phyloP scores from a whole-genome alignment of 371 early-diverging fungal species.

The Mycotypha africana region DNA sequence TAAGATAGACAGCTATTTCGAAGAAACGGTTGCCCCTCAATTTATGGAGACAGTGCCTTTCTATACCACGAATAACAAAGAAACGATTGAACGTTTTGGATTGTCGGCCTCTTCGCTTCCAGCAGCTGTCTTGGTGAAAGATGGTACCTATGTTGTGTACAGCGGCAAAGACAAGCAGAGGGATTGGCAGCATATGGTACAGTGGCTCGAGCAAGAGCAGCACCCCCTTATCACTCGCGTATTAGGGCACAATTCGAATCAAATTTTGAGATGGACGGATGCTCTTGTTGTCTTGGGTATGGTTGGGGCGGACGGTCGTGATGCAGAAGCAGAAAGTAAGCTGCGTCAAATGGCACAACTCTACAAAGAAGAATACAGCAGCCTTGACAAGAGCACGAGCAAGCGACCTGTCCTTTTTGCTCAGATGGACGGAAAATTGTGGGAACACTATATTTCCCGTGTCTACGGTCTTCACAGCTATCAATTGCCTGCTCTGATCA shows the following conservation, averaged over 20 bases:
- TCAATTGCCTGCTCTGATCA: slow-evolving; percentile 13
- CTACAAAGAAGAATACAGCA: slow-evolving; percentile 18
- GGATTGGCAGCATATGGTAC: background rate
- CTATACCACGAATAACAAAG: slow-evolving; percentile 15
- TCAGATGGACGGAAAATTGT: slow-evolving; percentile 56
- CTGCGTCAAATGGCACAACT: slow-evolving; percentile 11
- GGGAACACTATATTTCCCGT: slow-evolving; percentile 47
- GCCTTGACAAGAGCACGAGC: no score
- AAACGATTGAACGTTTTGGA: slow-evolving; percentile 4
- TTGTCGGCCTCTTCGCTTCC: slow-evolving; percentile 2
- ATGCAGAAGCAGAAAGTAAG: slow-evolving; percentile 1
- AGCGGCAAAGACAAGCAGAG: background rate
- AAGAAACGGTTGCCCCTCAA: slow-evolving; percentile 14
- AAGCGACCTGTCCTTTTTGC: slow-evolving; percentile 56
- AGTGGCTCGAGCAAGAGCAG: slow-evolving; percentile 15
- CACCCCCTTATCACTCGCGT: slow-evolving; percentile 13
- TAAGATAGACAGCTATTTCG: background rate
- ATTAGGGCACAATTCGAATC: slow-evolving; percentile 8
- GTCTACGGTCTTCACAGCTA: slow-evolving; percentile 48
- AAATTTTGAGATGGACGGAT: slow-evolving; percentile 7
- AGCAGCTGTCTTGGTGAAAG: slow-evolving; percentile 18
- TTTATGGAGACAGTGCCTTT: slow-evolving; percentile 21
- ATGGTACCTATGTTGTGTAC: slow-evolving; percentile 8
- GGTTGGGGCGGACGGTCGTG: slow-evolving; percentile 1
- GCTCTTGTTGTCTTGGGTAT: slow-evolving; percentile 16